Percentiles rank a stretch among this genome's conserved stretches.
Evolutionary conservation across 2,329 filamentous ascomycete species (phyloP).

Genomic region (Neonectria sp.): DNA sequence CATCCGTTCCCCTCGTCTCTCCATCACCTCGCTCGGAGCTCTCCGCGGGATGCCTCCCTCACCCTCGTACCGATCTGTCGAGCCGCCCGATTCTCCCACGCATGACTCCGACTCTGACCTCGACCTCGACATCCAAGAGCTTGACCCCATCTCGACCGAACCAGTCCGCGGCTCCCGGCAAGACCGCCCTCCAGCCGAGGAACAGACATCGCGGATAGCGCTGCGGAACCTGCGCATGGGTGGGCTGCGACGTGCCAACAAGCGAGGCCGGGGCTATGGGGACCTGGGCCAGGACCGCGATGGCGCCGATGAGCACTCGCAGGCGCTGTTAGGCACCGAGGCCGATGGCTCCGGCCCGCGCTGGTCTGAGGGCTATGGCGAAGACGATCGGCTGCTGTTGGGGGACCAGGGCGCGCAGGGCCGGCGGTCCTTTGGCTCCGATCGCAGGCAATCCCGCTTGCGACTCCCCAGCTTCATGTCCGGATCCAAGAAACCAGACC

Average conservation of each 20-base stretch:
- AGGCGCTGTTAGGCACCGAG: conserved; percentile 77
- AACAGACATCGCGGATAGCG: conserved; percentile 74
- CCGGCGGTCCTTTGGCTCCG: conserved; percentile 49
- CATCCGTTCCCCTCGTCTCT: conserved; percentile 30
- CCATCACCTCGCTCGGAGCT: conserved; percentile 30
- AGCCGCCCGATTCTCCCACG: conserved; percentile 75
- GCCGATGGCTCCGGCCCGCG: conserved; percentile 68
- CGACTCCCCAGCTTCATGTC: conserved; percentile 80
- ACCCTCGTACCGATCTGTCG: conserved; percentile 66
- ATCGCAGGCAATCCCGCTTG: conserved; percentile 63
- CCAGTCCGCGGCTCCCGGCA: conserved; percentile 51
- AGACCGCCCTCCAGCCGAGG: conserved; percentile 52
- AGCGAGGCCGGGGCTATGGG: conserved; percentile 70
- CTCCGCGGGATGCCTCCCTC: conserved; percentile 70
- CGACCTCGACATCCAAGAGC: conserved; percentile 84
- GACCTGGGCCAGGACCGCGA: conserved; percentile 71
- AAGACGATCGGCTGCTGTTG: conserved; percentile 81
- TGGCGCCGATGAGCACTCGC: conserved; percentile 75
- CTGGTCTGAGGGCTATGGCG: conserved; percentile 74
- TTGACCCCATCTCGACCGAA: conserved; percentile 74
- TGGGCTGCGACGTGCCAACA: conserved; percentile 70
- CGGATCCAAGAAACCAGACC: conserved; percentile 50
- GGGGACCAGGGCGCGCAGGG: conserved; percentile 54
- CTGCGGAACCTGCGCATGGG: conserved; percentile 80
- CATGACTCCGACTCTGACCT: conserved; percentile 83